Base-by-base conservation (phyloP, 495 filamentous ascomycete species). In the Aspergillus coremiiformis region DNA sequence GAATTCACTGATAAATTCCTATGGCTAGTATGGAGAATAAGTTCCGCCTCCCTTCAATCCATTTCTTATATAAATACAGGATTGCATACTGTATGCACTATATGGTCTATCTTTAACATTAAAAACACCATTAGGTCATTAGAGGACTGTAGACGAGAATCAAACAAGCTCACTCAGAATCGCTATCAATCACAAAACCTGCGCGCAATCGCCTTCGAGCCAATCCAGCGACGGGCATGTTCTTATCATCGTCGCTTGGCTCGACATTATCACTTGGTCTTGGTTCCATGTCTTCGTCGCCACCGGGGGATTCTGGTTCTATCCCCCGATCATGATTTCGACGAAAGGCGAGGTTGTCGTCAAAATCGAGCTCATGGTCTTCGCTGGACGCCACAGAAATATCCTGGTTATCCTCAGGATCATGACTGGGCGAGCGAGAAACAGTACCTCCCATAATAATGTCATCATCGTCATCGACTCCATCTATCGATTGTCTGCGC, bases 151-250 rank as follows among this genome's bases (percentile, higher is more conserved):
- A 35, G 12, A 35, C 10, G 32, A 3, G 2, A 39, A 23, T 8
- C n/a, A 43, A 5, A 12, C 5, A n/a, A 2, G 1, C 27, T 58
- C 66, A 77, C 53, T 76, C 73, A 6, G 75, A 76, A 48, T 79
- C 77, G 58, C 74, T 77, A 22, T 80, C 77, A 50, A 76, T 66
- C 27, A 77, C 67, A 54, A 80, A 74, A 1, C 74, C 70, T 20
- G 69, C 71, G 30, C 73, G 67, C 39, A 67, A 66, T 5, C 76
- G 69, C 47, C 73, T 58, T 42, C 68, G 66, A 53, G 58, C 51
- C 11, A 64, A 51, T 17, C 54, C 50, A 19, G 58, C 58, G 11
- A 71, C 53, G 17, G 66, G 65, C 0, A 39, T 54, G 45, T 76
- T 69, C 45, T 76, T 71, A 1, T 69, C 64, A 4, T 65, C 58